Conservation (phyloP, 371 early-diverging fungal species). For the Haplosporangium sp. region DNA sequence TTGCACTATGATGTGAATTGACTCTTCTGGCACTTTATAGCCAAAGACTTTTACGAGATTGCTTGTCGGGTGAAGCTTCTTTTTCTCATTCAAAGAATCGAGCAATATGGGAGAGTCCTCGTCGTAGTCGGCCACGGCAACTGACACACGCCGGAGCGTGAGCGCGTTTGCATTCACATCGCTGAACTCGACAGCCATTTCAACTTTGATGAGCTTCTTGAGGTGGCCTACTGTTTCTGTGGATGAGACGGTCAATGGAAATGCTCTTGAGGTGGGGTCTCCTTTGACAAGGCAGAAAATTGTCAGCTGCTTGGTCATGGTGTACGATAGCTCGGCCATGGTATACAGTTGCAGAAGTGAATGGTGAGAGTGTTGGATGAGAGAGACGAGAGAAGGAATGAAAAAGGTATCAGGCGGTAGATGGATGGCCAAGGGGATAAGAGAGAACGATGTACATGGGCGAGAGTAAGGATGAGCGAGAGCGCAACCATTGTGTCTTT, state of each 20-base stretch:
- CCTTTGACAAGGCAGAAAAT: constrained; percentile 30
- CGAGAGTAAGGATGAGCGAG: too few species aligned
- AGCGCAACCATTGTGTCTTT: too few species aligned
- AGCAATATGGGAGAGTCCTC: background rate
- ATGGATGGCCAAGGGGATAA: too few species aligned
- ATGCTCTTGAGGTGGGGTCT: constrained; percentile 9
- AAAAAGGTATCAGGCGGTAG: too few species aligned
- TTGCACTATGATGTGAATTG: background rate
- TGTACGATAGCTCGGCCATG: background rate
- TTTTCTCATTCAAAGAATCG: background rate
- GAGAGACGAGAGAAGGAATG: background rate
- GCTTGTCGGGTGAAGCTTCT: background rate
- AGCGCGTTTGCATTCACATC: constrained; percentile 4
- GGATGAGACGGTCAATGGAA: background rate
- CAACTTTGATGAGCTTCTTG: background rate
- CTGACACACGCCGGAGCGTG: constrained; percentile 3
- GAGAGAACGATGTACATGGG: too few species aligned
- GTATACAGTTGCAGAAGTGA: background rate
- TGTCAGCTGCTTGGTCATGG: background rate
- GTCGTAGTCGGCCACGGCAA: background rate
- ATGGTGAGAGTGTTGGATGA: background rate
- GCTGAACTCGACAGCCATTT: background rate
- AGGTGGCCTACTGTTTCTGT: background rate
- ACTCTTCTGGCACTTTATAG: background rate
- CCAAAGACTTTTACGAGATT: background rate